These are phyloP conservation scores for Daldinia loculata DNA, from an alignment of 495 filamentous ascomycete genomes.

Conservation along the genomic window DNA sequence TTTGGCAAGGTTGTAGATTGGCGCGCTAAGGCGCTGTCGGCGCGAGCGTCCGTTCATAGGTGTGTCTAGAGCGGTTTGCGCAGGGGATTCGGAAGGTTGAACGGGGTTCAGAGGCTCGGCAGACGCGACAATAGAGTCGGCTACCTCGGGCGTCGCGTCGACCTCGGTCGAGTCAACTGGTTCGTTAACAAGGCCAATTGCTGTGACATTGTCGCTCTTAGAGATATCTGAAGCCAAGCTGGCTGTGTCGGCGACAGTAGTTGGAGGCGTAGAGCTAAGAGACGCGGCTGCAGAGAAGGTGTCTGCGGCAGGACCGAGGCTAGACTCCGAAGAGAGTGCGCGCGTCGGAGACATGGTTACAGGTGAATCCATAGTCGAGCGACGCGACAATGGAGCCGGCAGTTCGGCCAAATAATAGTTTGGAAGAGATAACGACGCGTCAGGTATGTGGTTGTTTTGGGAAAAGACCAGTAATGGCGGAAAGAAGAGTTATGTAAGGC, in stretches of 20 bases:
- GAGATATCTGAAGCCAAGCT: slow-evolving; percentile 55
- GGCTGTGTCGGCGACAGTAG: slow-evolving; percentile 55
- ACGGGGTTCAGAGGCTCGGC: slow-evolving; percentile 8
- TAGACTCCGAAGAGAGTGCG: slow-evolving; percentile 45
- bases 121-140: slow-evolving; percentile 52
- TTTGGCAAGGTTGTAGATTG: slow-evolving; percentile 64
- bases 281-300: slow-evolving; percentile 54
- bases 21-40: slow-evolving; percentile 55
- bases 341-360: slow-evolving; percentile 40
- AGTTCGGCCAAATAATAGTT: slow-evolving; percentile 7
- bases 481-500: slow-evolving; percentile 16
- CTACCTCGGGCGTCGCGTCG: slow-evolving; percentile 44
- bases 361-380: slow-evolving; percentile 37
- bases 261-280: slow-evolving; percentile 59
- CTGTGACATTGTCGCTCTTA: slow-evolving; percentile 36
- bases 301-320: slow-evolving; percentile 47
- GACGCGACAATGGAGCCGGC: slow-evolving; percentile 32
- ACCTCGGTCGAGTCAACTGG: slow-evolving; percentile 30
- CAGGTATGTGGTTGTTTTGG: slow-evolving; percentile 19
- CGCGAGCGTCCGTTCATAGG: slow-evolving; percentile 50
- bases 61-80: slow-evolving; percentile 22
- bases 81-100: slow-evolving; percentile 7
- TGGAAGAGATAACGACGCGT: slow-evolving; percentile 26
- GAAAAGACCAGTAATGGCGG: slow-evolving; percentile 3
- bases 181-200: slow-evolving; percentile 36